Conservation (phyloP, 208 protist species). For the Acanthamoeba lenticulata region DNA sequence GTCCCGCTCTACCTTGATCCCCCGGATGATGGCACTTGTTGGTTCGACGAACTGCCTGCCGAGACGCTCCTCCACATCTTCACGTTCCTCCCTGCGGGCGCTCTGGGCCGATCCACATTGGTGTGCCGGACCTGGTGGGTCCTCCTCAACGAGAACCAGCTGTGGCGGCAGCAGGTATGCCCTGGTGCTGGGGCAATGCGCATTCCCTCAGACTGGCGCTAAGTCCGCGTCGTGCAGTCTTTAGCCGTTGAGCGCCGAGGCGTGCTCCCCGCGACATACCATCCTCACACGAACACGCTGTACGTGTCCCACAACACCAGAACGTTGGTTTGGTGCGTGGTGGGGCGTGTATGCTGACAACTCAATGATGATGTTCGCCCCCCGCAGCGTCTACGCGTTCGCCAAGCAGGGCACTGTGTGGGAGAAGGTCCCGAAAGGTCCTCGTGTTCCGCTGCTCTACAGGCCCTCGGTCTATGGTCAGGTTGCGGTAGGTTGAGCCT, state of each 20-base stretch:
- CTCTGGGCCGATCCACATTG: background rate
- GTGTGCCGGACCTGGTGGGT: background rate
- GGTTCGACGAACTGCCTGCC: background rate
- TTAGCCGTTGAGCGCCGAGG: too few relatives aligned
- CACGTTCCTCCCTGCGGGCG: background rate
- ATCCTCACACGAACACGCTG: too few relatives aligned
- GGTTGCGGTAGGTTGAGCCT: too few relatives aligned
- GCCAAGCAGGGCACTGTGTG: background rate
- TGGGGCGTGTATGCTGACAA: too few relatives aligned
- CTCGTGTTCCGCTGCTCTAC: too few relatives aligned
- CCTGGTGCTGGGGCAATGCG: background rate
- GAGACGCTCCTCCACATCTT: slow-evolving; percentile 33
- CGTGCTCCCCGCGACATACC: too few relatives aligned
- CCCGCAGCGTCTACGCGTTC: background rate
- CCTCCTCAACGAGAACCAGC: background rate
- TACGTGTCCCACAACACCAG: too few relatives aligned
- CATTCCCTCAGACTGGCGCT: background rate
- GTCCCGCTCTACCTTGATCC: slow-evolving; percentile 27
- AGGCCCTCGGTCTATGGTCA: too few relatives aligned
- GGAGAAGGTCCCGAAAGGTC: too few relatives aligned
- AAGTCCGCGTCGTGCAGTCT: too few relatives aligned
- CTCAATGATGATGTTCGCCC: too few relatives aligned
- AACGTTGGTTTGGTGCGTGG: too few relatives aligned
- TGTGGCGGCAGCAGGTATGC: background rate
- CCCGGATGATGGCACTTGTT: background rate